Conservation (phyloP, 306 rosid genomes). For the Comarum palustre region DNA sequence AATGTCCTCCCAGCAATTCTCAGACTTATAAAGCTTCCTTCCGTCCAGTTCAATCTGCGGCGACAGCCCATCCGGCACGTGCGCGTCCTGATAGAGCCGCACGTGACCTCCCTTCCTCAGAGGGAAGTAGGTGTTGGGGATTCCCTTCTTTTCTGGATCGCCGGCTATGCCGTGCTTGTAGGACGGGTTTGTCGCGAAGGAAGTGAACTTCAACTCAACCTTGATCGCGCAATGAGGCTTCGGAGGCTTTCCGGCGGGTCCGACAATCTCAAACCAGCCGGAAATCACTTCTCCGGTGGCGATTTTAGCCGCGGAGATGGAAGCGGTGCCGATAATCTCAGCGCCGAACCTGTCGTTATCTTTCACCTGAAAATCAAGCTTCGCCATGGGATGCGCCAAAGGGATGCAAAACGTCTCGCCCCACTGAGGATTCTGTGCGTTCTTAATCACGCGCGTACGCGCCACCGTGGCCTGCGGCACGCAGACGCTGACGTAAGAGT, state of each 20-base stretch:
- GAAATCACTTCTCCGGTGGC: slow-evolving; percentile 40
- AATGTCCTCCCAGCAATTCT: slow-evolving; percentile 91
- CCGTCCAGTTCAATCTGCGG: slow-evolving; percentile 58
- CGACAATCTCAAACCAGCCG: slow-evolving; percentile 48
- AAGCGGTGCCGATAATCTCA: slow-evolving; percentile 48
- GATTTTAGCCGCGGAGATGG: slow-evolving; percentile 47
- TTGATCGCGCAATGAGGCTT: slow-evolving; percentile 43
- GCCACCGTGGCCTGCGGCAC: slow-evolving; percentile 87
- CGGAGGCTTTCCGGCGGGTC: slow-evolving; percentile 42
- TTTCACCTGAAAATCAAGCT: slow-evolving; percentile 69
- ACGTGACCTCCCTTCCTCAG: slow-evolving; percentile 65
- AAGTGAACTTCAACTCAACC: slow-evolving; percentile 60
- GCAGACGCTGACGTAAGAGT: slow-evolving; percentile 66
- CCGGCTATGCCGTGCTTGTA: slow-evolving; percentile 65
- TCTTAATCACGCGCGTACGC: slow-evolving; percentile 79
- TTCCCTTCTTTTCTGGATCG: slow-evolving; percentile 71
- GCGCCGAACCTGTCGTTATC: slow-evolving; percentile 82
- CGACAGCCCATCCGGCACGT: slow-evolving; percentile 45
- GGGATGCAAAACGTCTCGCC: slow-evolving; percentile 60
- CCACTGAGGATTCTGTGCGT: slow-evolving; percentile 63
- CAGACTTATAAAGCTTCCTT: slow-evolving; percentile 43
- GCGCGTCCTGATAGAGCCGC: slow-evolving; percentile 85
- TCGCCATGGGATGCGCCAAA: slow-evolving; percentile 58
- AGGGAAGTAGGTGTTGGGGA: slow-evolving; percentile 71
- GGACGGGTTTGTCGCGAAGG: slow-evolving; percentile 35